Evolutionary conservation across 2,329 filamentous ascomycete genomes (phyloP).

Genomic region (Diaporthe vexans): DNA sequence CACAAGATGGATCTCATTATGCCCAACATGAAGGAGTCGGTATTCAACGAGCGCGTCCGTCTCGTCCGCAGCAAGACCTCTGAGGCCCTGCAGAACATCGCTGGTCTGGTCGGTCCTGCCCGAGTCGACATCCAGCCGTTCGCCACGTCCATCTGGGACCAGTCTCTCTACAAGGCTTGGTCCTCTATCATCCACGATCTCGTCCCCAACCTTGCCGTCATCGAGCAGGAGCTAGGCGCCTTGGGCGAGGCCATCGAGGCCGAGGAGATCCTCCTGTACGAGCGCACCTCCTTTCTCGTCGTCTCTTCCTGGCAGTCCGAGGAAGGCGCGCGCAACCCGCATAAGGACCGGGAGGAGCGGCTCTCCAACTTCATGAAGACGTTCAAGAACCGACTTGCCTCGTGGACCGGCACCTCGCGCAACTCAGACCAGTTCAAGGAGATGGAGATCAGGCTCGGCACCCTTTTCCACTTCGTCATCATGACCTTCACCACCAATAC

Average conservation of each 20-base stretch:
- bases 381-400: slow-evolving; percentile 88
- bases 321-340: slow-evolving; percentile 84
- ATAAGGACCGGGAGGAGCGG: slow-evolving; percentile 90
- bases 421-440: slow-evolving; percentile 85
- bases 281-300: slow-evolving; percentile 94
- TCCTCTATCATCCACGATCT: slow-evolving; percentile 97
- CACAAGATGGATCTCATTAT: slow-evolving; percentile 99
- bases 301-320: slow-evolving; percentile 91
- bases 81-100: slow-evolving; percentile 63
- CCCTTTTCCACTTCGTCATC: slow-evolving; percentile 92
- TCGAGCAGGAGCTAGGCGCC: slow-evolving; percentile 87
- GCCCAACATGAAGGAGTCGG: slow-evolving; percentile 79
- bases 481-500: slow-evolving; percentile 98
- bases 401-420: slow-evolving; percentile 84
- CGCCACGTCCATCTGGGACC: slow-evolving; percentile 98
- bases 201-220: slow-evolving; percentile 91
- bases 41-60: slow-evolving; percentile 87
- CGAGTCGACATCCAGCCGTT: slow-evolving; percentile 81
- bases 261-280: slow-evolving; percentile 93
- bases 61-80: slow-evolving; percentile 81
- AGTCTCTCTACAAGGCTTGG: slow-evolving; percentile 98
- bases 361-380: slow-evolving; percentile 98
- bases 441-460: slow-evolving; percentile 83
- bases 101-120: slow-evolving; percentile 45
- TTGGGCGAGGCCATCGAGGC: slow-evolving; percentile 90